Base-by-base conservation (phyloP, 768 basidiomycete genomes). In the Phylloporus sp. region DNA sequence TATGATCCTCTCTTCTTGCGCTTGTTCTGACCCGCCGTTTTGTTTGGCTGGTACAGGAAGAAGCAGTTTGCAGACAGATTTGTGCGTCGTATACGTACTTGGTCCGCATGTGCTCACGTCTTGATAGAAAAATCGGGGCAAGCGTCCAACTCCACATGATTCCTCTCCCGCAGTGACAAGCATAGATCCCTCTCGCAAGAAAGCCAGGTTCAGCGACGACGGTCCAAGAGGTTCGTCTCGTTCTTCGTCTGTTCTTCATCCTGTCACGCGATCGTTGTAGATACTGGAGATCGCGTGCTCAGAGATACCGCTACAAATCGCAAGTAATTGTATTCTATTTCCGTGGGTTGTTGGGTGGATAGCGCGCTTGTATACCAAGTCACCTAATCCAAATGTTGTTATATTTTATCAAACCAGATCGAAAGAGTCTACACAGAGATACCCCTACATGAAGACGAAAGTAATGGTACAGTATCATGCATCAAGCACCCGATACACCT, bases 61-160 rank as follows among this genome's bases (percentile, higher is more conserved):
- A 78, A 72, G 46, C 67, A 75, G 9, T 86, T 85, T 64, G 79
- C 80, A 51, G 73, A 75, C 56, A 76, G 84, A 62, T 84, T 84
- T 72, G 82, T 83, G 61, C 62, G 81, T 77, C 6, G 1, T 31
- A 5, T 41, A 22, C 20, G 29, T 6, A 8, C 23, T 26, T n/a
- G n/a, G 20, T 15, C 4, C 52, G 18, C 26, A 0, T 23, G 22
- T 27, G 24, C 16, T 20, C 11, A 6, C 22, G 18, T 20, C 8
- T 31, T 10, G n/a, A 45, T 16, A 84, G 82, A 83, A 77, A 77
- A 76, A 70, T 29, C 71, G 82, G 64, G 78, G 80, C 67, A 84
- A 83, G 72, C 80, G 82, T 59, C 72, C 60, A 51, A 46, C 69
- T 61, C 64, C 70, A 55, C 72, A 73, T 67, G 75, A 74, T 60